These are phyloP conservation scores for Hortiboletus campestris DNA, from an alignment of 768 basidiomycete species.

Conservation along the genomic window DNA sequence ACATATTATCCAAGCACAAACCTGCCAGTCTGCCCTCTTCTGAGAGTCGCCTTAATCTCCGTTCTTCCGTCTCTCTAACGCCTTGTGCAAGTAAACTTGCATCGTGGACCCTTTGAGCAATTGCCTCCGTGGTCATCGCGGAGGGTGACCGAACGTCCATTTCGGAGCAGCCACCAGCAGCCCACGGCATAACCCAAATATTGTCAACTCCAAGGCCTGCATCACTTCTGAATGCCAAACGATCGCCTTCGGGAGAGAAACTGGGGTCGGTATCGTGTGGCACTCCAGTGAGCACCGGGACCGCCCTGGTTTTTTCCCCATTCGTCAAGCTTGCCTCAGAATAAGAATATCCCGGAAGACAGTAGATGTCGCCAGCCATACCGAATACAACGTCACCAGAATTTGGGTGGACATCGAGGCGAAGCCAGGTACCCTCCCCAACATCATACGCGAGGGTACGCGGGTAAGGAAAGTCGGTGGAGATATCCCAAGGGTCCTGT, in stretches of 20 bases:
- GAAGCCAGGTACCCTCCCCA: constrained; percentile 71
- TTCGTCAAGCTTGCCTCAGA: constrained; percentile 25
- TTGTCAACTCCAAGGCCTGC: constrained; percentile 73
- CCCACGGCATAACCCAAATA: constrained; percentile 69
- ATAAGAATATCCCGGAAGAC: constrained; percentile 50
- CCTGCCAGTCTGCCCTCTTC: constrained; percentile 59
- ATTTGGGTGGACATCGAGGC: constrained; percentile 68
- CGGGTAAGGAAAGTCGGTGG: constrained; percentile 69
- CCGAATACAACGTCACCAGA: constrained; percentile 73
- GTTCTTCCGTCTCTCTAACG: constrained; percentile 47
- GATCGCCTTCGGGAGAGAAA: constrained; percentile 66
- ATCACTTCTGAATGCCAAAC: constrained; percentile 69
- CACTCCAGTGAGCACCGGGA: constrained; percentile 59
- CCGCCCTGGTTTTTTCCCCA: constrained; percentile 40
- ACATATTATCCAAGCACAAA: constrained; percentile 4
- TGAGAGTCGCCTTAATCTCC: constrained; percentile 47
- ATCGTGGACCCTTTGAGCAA: constrained; percentile 40
- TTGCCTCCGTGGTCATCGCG: constrained; percentile 35
- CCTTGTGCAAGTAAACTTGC: constrained; percentile 49
- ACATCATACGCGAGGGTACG: constrained; percentile 68
- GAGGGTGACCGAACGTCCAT: constrained; percentile 50
- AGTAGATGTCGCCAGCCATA: constrained; percentile 74
- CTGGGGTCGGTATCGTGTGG: constrained; percentile 72
- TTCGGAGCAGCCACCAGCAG: constrained; percentile 48
- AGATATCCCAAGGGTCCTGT: constrained; percentile 63